A percentile compares a stretch with the other conserved stretches of the same genome.
These are phyloP conservation scores for Emergomyces africanus DNA, from an alignment of 2,329 filamentous ascomycete species.

Conservation along the genomic window DNA sequence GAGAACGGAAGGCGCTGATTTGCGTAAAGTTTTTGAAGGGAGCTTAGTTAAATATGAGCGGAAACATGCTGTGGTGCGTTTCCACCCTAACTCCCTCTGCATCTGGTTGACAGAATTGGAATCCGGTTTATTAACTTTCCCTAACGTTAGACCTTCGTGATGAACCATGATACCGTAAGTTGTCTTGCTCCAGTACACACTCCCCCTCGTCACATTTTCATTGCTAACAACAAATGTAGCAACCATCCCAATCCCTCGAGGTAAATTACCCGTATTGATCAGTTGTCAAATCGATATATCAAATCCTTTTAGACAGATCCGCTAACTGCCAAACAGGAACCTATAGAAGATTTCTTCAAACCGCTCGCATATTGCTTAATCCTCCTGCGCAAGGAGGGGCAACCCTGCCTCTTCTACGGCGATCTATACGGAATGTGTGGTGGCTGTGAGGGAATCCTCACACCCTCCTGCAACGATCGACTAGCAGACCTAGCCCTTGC, in stretches of 20 bases:
- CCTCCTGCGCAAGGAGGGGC: constrained; percentile 49
- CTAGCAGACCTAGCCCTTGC: constrained; percentile 49
- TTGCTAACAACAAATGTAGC: constrained; percentile 25
- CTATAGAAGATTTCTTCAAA: constrained; percentile 55
- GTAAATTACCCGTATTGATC: constrained; percentile 15
- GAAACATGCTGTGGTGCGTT: constrained; percentile 43
- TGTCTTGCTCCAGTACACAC: not conserved
- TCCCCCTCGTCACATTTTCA: not conserved
- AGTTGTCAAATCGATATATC: not conserved
- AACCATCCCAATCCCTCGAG: constrained; percentile 50
- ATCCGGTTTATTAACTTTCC: not conserved
- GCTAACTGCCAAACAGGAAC: constrained; percentile 29
- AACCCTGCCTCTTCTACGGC: constrained; percentile 58
- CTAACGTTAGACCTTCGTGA: constrained; percentile 45
- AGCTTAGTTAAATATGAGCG: constrained; percentile 45
- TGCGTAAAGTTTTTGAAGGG: constrained; percentile 50
- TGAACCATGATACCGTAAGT: constrained; percentile 55
- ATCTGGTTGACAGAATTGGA: not conserved
- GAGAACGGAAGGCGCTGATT: constrained; percentile 43
- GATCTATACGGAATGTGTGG: constrained; percentile 52
- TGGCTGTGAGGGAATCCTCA: constrained; percentile 13
- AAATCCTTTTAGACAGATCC: not conserved
- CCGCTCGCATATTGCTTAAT: constrained; percentile 60
- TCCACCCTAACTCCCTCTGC: not conserved
- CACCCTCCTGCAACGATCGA: constrained; percentile 34